Conservation (phyloP, 1,139 yeast genomes). For the Zygoascus sp. region DNA sequence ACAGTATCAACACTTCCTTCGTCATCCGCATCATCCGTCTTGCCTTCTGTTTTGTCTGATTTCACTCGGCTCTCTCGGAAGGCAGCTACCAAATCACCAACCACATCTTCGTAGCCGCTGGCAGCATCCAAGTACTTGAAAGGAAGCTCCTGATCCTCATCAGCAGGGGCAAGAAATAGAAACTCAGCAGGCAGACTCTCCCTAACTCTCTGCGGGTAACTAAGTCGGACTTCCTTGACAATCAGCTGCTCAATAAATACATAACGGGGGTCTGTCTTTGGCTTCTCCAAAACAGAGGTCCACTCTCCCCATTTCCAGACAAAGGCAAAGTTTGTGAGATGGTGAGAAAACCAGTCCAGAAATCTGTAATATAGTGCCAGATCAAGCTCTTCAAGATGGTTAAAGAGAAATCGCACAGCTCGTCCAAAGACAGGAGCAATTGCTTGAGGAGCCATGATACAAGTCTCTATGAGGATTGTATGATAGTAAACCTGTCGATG, state of each 20-base stretch:
- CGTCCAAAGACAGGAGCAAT: constrained; percentile 96
- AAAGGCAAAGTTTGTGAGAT: constrained; percentile 87
- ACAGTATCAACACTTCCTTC: constrained; percentile 34
- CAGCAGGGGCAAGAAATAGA: constrained; percentile 47
- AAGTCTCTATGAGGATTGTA: constrained; percentile 82
- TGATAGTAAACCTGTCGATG: constrained; percentile 77
- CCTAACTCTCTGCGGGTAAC: constrained; percentile 64
- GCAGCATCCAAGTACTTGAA: constrained; percentile 38
- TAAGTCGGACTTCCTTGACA: constrained; percentile 74
- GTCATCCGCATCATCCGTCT: constrained; percentile 22
- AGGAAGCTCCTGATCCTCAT: constrained; percentile 44
- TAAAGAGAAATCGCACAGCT: constrained; percentile 80
- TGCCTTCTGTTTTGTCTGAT: constrained; percentile 26
- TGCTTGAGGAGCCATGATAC: constrained; percentile 79
- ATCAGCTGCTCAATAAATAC: constrained; percentile 75
- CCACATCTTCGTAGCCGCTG: constrained; percentile 37
- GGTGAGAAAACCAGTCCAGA: constrained; percentile 91
- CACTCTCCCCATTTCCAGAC: constrained; percentile 99
- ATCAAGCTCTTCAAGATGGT: constrained; percentile 63
- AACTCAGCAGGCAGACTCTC: constrained; percentile 77
- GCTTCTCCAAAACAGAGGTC: constrained; percentile 39
- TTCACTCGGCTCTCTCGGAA: constrained; percentile 30
- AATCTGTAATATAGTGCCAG: constrained; percentile 69
- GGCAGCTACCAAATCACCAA: constrained; percentile 32
- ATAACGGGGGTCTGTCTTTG: constrained; percentile 63